A percentile compares a stretch with the other conserved stretches of the same genome.
phyloP scores from a whole-genome alignment of 2,329 filamentous ascomycete species.

The Pyrenochaeta sp. region DNA sequence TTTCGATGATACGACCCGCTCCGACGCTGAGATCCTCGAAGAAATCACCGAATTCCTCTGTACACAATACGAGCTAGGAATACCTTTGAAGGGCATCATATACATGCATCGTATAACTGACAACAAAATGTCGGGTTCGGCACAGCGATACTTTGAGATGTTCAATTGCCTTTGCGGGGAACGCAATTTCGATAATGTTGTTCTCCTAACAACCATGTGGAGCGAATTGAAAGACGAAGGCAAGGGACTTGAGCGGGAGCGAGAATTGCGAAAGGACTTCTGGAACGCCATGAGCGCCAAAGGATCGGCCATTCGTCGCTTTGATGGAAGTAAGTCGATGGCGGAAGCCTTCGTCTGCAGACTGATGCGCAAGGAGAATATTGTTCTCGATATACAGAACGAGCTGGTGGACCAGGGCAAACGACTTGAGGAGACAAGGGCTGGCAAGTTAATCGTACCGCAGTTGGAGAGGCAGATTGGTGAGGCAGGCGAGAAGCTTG shows the following conservation, averaged over 20 bases:
- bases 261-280: slow-evolving; percentile 8
- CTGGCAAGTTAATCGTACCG: slow-evolving; percentile 13
- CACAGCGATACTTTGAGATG: slow-evolving; percentile 54
- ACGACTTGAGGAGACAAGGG: slow-evolving; percentile 25
- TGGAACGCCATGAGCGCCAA: slow-evolving; percentile 3
- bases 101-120: slow-evolving; percentile 59
- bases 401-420: slow-evolving; percentile 27
- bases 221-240: slow-evolving; percentile 31
- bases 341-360: slow-evolving; percentile 7
- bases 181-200: slow-evolving; percentile 51
- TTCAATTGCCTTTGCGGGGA: slow-evolving; percentile 57
- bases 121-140: slow-evolving; percentile 50
- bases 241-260: slow-evolving; percentile 16
- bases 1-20: slow-evolving; percentile 56
- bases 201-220: slow-evolving; percentile 57
- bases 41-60: slow-evolving; percentile 48
- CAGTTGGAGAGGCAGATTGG: background rate
- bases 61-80: slow-evolving; percentile 41
- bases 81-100: slow-evolving; percentile 55
- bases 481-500: background rate
- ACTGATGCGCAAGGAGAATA: slow-evolving; percentile 4
- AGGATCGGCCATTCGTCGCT: slow-evolving; percentile 8
- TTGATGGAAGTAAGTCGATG: slow-evolving; percentile 5
- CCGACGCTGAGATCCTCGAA: slow-evolving; percentile 55
- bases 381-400: slow-evolving; percentile 28